Percentiles rank a stretch among this genome's conserved stretches.
Conservation (phyloP, 2,329 filamentous ascomycete genomes). For the Ilyonectria robusta region DNA sequence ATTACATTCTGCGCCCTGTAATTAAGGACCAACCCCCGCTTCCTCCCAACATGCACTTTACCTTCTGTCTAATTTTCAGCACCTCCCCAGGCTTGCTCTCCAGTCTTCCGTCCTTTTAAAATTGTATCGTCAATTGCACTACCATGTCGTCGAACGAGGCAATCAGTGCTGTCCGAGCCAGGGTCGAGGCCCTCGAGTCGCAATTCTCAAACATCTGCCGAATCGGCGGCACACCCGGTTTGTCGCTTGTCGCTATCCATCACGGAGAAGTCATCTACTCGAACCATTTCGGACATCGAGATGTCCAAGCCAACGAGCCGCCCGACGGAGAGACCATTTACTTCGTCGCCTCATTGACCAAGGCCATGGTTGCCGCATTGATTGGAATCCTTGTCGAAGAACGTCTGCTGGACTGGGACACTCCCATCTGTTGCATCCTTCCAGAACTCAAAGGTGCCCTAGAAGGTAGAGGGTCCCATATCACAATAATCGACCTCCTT, state of each 20-base stretch:
- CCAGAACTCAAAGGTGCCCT: not conserved
- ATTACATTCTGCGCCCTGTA: too few species aligned
- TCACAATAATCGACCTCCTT: not conserved
- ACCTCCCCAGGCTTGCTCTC: too few species aligned
- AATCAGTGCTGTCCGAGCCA: not conserved
- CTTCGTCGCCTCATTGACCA: conserved; percentile 8
- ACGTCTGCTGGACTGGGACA: conserved; percentile 1
- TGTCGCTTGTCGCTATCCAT: not conserved
- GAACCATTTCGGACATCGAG: conserved; percentile 3
- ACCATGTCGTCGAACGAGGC: not conserved
- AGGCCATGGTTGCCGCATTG: conserved; percentile 1
- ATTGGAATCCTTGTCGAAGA: conserved; percentile 5
- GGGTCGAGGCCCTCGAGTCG: not conserved
- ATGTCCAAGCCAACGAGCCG: not conserved
- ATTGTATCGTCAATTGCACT: not conserved
- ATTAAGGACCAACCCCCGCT: too few species aligned
- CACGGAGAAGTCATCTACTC: not conserved
- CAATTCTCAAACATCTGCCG: conserved; percentile 3
- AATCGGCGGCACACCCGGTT: not conserved
- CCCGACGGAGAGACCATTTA: conserved; percentile 6
- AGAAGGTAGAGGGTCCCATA: not conserved
- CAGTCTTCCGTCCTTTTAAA: too few species aligned
- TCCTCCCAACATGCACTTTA: too few species aligned
- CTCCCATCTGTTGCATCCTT: not conserved
- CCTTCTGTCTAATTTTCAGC: too few species aligned